A percentile compares a stretch with the other conserved stretches of the same genome.
Conservation (phyloP, 2,329 filamentous ascomycete species). For the Diaporthe batatas region DNA sequence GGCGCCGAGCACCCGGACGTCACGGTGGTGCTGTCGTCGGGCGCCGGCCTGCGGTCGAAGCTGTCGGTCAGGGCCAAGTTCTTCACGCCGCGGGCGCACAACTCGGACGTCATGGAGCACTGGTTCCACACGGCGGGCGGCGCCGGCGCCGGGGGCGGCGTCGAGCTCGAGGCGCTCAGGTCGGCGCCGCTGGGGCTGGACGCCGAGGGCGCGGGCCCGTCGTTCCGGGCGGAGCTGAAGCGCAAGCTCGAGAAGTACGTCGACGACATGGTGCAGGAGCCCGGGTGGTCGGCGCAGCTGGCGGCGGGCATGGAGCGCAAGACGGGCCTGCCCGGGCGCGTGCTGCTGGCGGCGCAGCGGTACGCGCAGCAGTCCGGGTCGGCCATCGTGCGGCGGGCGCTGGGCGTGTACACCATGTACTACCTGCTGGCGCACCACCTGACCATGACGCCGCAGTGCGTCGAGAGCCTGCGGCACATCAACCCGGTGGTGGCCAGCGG, state of each 20-base stretch:
- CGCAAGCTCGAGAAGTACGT: slow-evolving; percentile 63
- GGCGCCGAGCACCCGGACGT: slow-evolving; percentile 56
- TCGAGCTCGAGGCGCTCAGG: slow-evolving; percentile 57
- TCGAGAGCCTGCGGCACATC: slow-evolving; percentile 57
- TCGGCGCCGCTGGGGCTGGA: slow-evolving; percentile 67
- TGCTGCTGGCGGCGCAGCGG: slow-evolving; percentile 62
- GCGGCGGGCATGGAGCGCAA: slow-evolving; percentile 59
- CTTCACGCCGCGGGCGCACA: slow-evolving; percentile 62
- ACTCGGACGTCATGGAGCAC: slow-evolving; percentile 61
- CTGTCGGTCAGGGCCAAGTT: slow-evolving; percentile 65
- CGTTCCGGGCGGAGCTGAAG: slow-evolving; percentile 61
- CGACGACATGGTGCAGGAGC: slow-evolving; percentile 62
- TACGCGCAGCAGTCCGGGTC: slow-evolving; percentile 63
- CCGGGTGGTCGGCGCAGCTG: slow-evolving; percentile 62
- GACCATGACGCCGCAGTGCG: slow-evolving; percentile 61
- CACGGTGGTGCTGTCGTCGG: slow-evolving; percentile 63
- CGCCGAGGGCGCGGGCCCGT: slow-evolving; percentile 50
- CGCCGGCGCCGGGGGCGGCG: slow-evolving; percentile 37
- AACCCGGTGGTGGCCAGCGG: slow-evolving; percentile 60
- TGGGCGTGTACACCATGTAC: slow-evolving; percentile 69
- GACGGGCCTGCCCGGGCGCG: slow-evolving; percentile 60
- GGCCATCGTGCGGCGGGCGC: slow-evolving; percentile 64
- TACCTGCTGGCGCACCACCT: slow-evolving; percentile 69
- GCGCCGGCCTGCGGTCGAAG: slow-evolving; percentile 57
- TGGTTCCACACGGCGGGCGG: slow-evolving; percentile 59